phyloP scores from a whole-genome alignment of 2,329 filamentous ascomycete species.

The Lachnellula occidentalis region DNA sequence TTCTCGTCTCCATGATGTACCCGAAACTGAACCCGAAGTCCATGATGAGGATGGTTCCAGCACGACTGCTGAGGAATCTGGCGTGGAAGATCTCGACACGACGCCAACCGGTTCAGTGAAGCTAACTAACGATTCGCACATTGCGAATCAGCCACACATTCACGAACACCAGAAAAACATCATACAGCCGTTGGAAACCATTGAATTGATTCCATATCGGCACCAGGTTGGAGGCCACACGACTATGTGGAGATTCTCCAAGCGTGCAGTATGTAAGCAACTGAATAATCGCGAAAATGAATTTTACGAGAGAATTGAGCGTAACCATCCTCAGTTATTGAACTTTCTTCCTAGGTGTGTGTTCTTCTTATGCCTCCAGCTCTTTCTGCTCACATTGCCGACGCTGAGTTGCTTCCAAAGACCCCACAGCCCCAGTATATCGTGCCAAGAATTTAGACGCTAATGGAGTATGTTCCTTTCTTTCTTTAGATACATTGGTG shows the following conservation, averaged over 20 bases:
- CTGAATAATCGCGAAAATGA: conserved; percentile 97
- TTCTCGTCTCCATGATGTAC: conserved; percentile 2
- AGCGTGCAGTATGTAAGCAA: conserved; percentile 93
- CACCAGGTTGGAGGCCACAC: conserved; percentile 98
- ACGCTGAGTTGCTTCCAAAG: conserved; percentile 24
- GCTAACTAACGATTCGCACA: conserved; percentile 27
- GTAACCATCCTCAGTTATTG: conserved; percentile 80
- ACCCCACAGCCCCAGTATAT: conserved; percentile 9
- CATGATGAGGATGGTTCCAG: conserved; percentile 23
- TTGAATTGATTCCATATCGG: conserved; percentile 93
- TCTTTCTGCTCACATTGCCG: conserved; percentile 26
- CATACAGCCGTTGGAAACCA: conserved; percentile 67
- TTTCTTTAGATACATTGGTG: conserved; percentile 77
- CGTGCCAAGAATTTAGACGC: conserved; percentile 8
- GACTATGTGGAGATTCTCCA: conserved; percentile 92
- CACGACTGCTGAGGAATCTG: conserved; percentile 22
- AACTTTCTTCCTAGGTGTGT: conserved; percentile 80
- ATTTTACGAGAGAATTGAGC: conserved; percentile 96
- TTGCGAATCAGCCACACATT: conserved; percentile 42
- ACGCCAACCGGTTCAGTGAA: conserved; percentile 31
- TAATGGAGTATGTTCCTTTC: conserved; percentile 22
- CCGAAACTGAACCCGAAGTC: conserved; percentile 14
- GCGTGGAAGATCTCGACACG: conserved; percentile 23
- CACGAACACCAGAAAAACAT: conserved; percentile 44
- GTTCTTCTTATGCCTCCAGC: conserved; percentile 13